Evolutionary conservation across 2,329 filamentous ascomycete species (phyloP).

Genomic region (Mariannaea elegans): DNA sequence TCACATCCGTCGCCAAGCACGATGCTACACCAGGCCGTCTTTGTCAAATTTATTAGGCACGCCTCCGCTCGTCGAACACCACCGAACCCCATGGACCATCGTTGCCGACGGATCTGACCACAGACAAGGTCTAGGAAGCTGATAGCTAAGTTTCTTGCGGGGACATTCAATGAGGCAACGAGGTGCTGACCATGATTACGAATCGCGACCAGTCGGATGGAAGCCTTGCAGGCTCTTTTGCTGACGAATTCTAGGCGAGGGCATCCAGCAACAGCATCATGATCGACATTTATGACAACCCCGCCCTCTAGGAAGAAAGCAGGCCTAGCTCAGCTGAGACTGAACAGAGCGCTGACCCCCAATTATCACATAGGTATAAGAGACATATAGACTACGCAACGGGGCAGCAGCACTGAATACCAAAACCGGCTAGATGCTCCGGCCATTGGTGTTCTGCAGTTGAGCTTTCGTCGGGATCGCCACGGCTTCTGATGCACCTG

Average conservation of each 20-base stretch:
- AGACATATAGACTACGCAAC: too few species aligned
- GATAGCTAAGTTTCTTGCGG: background rate
- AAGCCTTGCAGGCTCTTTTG: slow-evolving; percentile 1
- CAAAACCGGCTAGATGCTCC: slow-evolving; percentile 9
- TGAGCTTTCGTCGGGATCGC: slow-evolving; percentile 24
- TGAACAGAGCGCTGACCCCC: slow-evolving; percentile 7
- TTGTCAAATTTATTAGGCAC: background rate
- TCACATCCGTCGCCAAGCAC: background rate
- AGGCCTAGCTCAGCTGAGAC: slow-evolving; percentile 2
- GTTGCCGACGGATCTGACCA: slow-evolving; percentile 2
- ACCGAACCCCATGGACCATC: slow-evolving; percentile 14
- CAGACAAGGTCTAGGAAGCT: slow-evolving; percentile 1
- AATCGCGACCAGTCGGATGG: slow-evolving; percentile 3
- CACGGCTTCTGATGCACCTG: slow-evolving; percentile 34
- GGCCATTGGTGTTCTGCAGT: slow-evolving; percentile 16
- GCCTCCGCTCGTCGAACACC: slow-evolving; percentile 13
- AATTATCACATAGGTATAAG: slow-evolving; percentile 5
- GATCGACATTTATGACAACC: too few species aligned
- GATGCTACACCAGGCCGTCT: background rate
- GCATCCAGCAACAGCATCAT: slow-evolving; percentile 2
- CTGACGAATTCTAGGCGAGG: slow-evolving; percentile 11
- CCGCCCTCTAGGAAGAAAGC: background rate
- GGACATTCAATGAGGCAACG: slow-evolving; percentile 3
- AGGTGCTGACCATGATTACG: slow-evolving; percentile 9
- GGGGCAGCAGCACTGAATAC: background rate